phyloP scores from a whole-genome alignment of 73 alveolate genomes.

The Blepharisma stoltei region DNA sequence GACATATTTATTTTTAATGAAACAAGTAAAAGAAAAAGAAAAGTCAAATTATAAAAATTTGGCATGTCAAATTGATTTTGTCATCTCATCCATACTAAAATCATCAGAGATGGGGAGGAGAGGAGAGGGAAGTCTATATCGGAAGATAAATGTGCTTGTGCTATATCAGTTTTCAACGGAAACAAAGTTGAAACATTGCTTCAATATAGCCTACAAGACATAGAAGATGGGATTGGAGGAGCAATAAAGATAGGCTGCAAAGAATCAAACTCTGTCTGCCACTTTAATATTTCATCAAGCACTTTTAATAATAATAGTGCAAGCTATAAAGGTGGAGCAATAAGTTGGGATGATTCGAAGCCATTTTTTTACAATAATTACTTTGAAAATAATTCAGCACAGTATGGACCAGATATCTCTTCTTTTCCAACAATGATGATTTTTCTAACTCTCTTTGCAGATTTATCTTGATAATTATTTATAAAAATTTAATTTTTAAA shows the following conservation, averaged over 20 bases:
- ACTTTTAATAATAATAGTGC: not conserved
- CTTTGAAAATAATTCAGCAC: constrained; percentile 32
- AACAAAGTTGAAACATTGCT: not conserved
- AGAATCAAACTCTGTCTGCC: not conserved
- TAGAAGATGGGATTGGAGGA: not conserved
- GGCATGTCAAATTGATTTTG: too few relatives aligned
- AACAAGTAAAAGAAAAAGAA: too few relatives aligned
- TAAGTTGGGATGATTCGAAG: not conserved
- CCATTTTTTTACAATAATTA: not conserved
- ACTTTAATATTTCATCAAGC: not conserved
- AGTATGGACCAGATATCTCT: constrained; percentile 40
- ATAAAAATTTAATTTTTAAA: too few relatives aligned
- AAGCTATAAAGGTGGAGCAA: not conserved
- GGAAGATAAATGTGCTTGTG: too few relatives aligned
- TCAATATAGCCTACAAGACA: too few relatives aligned
- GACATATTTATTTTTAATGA: too few relatives aligned
- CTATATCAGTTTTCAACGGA: not conserved
- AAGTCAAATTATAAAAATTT: too few relatives aligned
- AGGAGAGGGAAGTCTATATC: too few relatives aligned
- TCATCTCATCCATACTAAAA: too few relatives aligned
- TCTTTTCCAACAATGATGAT: constrained; percentile 26
- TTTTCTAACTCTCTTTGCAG: too few relatives aligned
- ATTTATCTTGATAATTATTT: too few relatives aligned
- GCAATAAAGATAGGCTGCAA: not conserved
- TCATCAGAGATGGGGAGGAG: too few relatives aligned